A percentile compares a stretch with the other conserved stretches of the same genome.
phyloP scores from a whole-genome alignment of 306 rosid species.

The Astragalus membranaceus region DNA sequence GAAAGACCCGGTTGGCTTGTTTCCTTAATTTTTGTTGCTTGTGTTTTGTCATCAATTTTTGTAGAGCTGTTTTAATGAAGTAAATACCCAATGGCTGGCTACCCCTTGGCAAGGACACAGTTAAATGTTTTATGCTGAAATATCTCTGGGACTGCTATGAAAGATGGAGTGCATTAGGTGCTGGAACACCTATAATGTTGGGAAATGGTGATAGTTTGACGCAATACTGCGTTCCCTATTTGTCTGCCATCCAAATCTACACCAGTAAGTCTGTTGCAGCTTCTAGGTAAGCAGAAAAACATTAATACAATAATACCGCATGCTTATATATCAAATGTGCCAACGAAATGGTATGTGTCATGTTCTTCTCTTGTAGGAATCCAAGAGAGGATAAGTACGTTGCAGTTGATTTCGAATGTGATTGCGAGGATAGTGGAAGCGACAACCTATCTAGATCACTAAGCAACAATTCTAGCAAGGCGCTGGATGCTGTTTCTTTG shows the following conservation, averaged over 20 bases:
- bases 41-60: not conserved
- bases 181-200: conserved; percentile 45
- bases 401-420: conserved; percentile 39
- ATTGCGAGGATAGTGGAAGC: conserved; percentile 65
- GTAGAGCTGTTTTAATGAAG: conserved; percentile 46
- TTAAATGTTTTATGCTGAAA: conserved; percentile 47
- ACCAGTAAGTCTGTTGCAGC: conserved; percentile 35
- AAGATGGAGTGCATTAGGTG: conserved; percentile 79
- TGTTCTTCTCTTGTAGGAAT: conserved; percentile 22
- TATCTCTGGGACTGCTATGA: conserved; percentile 63
- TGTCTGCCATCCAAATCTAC: conserved; percentile 68
- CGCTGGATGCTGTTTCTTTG: conserved; percentile 55
- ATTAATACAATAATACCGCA: not conserved
- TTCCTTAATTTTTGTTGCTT: not conserved
- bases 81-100: conserved; percentile 48
- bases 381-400: conserved; percentile 34
- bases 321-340: not conserved
- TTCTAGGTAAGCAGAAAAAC: conserved; percentile 37
- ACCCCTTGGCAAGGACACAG: conserved; percentile 33
- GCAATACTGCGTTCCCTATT: conserved; percentile 58
- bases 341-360: not conserved
- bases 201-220: conserved; percentile 29
- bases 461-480: conserved; percentile 68
- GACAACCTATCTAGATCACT: conserved; percentile 43
- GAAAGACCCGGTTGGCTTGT: not conserved